phyloP scores from a whole-genome alignment of 2,329 filamentous ascomycete species.

The Cladosporium sp. region DNA sequence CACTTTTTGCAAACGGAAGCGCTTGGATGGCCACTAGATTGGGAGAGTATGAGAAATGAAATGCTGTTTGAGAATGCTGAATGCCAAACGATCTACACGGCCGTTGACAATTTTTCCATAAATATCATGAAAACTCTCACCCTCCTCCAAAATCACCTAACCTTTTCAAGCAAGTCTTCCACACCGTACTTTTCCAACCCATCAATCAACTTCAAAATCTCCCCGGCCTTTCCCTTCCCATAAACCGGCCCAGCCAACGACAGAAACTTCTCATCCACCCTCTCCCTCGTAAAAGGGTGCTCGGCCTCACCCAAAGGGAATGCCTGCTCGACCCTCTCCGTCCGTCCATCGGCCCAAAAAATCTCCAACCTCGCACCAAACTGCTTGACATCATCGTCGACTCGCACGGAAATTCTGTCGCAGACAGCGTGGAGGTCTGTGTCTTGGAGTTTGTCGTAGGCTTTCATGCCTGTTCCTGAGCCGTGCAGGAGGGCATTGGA shows the following conservation, averaged over 20 bases:
- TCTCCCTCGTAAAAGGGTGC: constrained; percentile 26
- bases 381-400: constrained; percentile 19
- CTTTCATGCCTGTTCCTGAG: constrained; percentile 24
- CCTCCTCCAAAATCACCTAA: no score
- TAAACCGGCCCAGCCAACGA: constrained; percentile 22
- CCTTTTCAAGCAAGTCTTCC: constrained; percentile 17
- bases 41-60: no score
- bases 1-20: no score
- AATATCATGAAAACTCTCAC: background rate
- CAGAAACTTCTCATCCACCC: constrained; percentile 28
- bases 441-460: constrained; percentile 25
- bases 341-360: constrained; percentile 21
- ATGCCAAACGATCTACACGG: background rate
- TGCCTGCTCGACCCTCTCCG: constrained; percentile 19
- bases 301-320: constrained; percentile 27
- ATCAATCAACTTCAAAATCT: constrained; percentile 22
- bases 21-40: no score
- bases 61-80: no score
- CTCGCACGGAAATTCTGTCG: constrained; percentile 22
- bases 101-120: background rate
- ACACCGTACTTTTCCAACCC: constrained; percentile 20
- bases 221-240: constrained; percentile 19
- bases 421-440: constrained; percentile 20
- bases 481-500: constrained; percentile 28
- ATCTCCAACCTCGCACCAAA: constrained; percentile 23